Evolutionary conservation across 140 eudicot genomes (phyloP).

Genomic region (Oenanthe javanica): DNA sequence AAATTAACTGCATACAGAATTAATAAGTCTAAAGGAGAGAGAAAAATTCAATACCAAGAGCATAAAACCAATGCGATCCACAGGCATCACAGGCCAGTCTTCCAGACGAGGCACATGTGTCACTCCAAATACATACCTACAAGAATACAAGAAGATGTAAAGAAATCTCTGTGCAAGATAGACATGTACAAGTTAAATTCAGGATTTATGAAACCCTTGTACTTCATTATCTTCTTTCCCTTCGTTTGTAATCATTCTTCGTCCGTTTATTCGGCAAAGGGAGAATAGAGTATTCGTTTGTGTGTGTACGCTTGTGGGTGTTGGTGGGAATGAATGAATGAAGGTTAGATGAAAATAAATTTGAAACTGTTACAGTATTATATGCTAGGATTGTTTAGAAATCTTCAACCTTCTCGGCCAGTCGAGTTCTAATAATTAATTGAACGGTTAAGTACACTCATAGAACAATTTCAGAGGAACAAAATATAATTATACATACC

Average conservation of each 20-base stretch:
- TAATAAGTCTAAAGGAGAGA: not conserved
- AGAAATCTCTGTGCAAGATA: not conserved
- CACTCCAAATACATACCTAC: conserved; percentile 90
- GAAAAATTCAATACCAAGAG: conserved; percentile 49
- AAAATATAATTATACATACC: conserved; percentile 32
- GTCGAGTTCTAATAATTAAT: not conserved
- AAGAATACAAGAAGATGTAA: not conserved
- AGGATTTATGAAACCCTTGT: not conserved
- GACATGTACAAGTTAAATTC: not conserved
- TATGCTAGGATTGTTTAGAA: not conserved
- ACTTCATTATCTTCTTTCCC: not conserved
- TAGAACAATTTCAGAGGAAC: not conserved
- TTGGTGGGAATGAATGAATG: not conserved
- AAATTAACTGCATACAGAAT: not conserved
- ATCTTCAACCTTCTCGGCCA: not conserved
- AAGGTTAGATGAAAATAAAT: not conserved
- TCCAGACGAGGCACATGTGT: conserved; percentile 95
- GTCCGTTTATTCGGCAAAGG: not conserved
- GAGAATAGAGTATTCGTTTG: not conserved
- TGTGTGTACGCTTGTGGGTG: not conserved
- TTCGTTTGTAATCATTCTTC: not conserved
- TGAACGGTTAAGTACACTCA: not conserved
- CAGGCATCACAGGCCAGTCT: conserved; percentile 99
- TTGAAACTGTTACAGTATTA: not conserved
- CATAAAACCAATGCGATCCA: conserved; percentile 85